Evolutionary conservation across 2,329 filamentous ascomycete genomes (phyloP).

Genomic region (Diaporthe longicolla): DNA sequence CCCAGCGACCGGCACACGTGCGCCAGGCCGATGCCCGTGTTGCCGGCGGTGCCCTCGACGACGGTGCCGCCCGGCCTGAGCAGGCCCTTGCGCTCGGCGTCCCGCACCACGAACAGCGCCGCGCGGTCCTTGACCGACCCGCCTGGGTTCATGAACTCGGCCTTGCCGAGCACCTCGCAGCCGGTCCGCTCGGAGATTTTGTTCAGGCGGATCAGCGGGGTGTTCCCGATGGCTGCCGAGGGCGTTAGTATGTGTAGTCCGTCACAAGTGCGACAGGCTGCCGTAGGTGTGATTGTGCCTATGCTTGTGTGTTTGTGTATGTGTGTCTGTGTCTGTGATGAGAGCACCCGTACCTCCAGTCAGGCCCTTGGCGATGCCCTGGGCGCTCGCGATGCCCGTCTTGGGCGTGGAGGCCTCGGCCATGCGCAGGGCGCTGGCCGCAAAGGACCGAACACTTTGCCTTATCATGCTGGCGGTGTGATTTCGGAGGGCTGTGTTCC

Average conservation of each 20-base stretch:
- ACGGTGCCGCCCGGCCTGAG: conserved; percentile 91
- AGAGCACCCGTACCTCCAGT: conserved; percentile 76
- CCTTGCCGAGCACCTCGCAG: conserved; percentile 95
- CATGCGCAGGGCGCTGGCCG: conserved; percentile 71
- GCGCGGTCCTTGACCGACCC: conserved; percentile 97
- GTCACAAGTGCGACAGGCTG: neutral
- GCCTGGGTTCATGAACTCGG: conserved; percentile 98
- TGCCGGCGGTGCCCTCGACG: conserved; percentile 96
- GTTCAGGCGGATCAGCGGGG: conserved; percentile 91
- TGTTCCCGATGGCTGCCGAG: conserved; percentile 92
- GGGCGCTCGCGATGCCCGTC: conserved; percentile 82
- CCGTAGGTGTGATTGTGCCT: neutral
- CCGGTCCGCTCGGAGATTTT: conserved; percentile 90
- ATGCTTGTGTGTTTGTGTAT: neutral
- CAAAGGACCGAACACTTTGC: conserved; percentile 76
- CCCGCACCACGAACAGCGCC: conserved; percentile 91
- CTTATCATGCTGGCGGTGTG: conserved; percentile 72
- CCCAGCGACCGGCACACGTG: conserved; percentile 94
- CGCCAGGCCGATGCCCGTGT: conserved; percentile 97
- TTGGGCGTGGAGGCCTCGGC: conserved; percentile 70
- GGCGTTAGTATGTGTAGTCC: neutral
- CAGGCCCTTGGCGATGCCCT: conserved; percentile 83
- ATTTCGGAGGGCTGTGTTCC: neutral
- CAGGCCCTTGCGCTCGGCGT: conserved; percentile 90
- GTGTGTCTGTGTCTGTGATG: neutral